Base-by-base conservation (phyloP, 768 basidiomycete genomes). In the Inosperma sp. region DNA sequence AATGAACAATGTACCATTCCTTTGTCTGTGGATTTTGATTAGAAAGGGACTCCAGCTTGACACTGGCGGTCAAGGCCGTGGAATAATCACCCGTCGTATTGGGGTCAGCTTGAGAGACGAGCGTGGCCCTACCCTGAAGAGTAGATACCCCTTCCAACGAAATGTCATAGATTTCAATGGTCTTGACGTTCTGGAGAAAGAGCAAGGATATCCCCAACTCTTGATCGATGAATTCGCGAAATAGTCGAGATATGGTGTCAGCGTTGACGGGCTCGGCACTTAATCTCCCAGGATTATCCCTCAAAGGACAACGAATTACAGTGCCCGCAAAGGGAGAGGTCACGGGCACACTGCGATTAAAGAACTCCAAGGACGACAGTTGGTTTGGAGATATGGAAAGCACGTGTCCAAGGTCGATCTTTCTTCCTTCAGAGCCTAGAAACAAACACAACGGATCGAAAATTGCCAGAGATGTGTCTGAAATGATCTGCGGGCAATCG, bases 401-500 rank as follows among this genome's bases (percentile, higher is more conserved):
- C 7, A 67, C 53, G 1, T 62, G 53, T 7, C 51, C 35, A 8
- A 76, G 57, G 17, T 68, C 54, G 16, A 70, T 48, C 52, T 55
- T 65, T 12, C 56, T 57, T 29, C 73, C 72, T 2, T 67, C 68
- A 6, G 63, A 62, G 10, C 55, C 49, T 7, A 59, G 54, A 48
- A 69, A 67, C 13, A 40, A 49, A 14, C 63, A 54, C 35, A 73
- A 64, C 1, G 77, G 77, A 48, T 79, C 77, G 13, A 78, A 68
- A 19, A 78, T 67, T 1, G 64, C 72, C 5, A 80, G 55, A 2
- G 55, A 59, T 4, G 61, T 36, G 3, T 63, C 70, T 0, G 78
- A 80, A 1, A 79, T 60, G 19, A 79, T 70, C 60, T 79, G 76
- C 0, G 76, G 76, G 9, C 62, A 69, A 56, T 80, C 78, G 2